phyloP scores from a whole-genome alignment of 345 rosid genomes.

The Syzygium grande region DNA sequence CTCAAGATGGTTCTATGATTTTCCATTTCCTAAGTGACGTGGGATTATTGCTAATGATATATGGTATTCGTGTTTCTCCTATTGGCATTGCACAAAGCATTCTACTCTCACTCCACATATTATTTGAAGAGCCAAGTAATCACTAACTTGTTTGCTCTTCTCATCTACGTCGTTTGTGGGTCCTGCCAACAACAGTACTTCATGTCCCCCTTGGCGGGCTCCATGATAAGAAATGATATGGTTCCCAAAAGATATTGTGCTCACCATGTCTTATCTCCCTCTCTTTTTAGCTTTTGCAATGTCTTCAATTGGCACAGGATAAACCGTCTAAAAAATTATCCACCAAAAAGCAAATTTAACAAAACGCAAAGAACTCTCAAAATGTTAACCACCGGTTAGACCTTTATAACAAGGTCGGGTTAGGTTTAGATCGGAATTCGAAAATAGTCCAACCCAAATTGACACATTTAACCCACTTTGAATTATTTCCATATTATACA shows the following conservation, averaged over 20 bases:
- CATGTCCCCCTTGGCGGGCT: not conserved
- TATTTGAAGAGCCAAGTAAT: not conserved
- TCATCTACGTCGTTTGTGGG: not conserved
- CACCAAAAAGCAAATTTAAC: not conserved
- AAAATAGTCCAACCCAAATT: too few species aligned
- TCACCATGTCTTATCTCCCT: not conserved
- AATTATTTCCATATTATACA: too few species aligned
- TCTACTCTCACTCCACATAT: not conserved
- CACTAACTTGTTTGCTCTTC: not conserved
- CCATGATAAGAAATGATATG: not conserved
- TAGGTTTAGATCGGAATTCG: too few species aligned
- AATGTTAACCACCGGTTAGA: not conserved
- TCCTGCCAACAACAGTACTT: not conserved
- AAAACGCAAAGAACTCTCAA: not conserved
- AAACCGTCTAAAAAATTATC: not conserved
- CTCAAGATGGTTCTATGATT: not conserved
- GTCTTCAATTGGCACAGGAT: not conserved
- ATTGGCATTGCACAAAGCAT: not conserved
- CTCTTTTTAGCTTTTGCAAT: not conserved
- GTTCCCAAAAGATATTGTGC: not conserved
- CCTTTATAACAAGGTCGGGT: too few species aligned
- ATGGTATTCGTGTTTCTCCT: not conserved
- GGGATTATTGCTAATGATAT: not conserved
- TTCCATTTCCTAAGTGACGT: not conserved
- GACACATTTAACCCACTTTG: too few species aligned